Base-by-base conservation (phyloP, 106 monocot species). In the Dactylorhiza incarnata region DNA sequence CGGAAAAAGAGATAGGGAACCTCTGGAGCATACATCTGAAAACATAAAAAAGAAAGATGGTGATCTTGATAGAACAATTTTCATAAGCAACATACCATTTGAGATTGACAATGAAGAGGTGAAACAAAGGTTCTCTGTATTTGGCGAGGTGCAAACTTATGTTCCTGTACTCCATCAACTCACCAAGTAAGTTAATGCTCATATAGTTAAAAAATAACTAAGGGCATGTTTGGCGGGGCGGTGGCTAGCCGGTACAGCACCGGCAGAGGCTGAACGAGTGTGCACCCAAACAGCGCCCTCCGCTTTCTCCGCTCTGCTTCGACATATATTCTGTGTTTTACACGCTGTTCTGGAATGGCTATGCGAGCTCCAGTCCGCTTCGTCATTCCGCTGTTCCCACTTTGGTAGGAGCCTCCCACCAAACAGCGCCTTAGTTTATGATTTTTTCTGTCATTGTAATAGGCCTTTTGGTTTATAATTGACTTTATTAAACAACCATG, bases 51-150 rank as follows among this genome's bases (percentile, higher is more conserved):
- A 78, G 12, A 85, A 69, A 74, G 72, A 82, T 4, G 69, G 20
- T 76, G 89, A 90, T 82, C 76, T 99, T 70, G 88, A 92, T 66
- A 84, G 79, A 54, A 99, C 94, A 53, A 77, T 99, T 75, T 99
- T 99, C 68, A 88, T 94, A 73, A 90, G 88, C 78, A 99, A 99
- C 62, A 84, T 99, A 77, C 99, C 99, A 23, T 99, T 94, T 87
- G 94, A 99, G 75, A 75, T 87, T 51, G 83, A 75, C n/a, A 77
- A 58, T 72, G 94, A 85, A 76, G 99, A 94, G 61, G 94, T 99
- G 55, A 94, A 84, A 73, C 80, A 88, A 68, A 89, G 86, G 65
- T 99, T 99, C 75, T 88, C 89, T 22, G 65, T 89, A 20, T 99
- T 92, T 86, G 99, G 99, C 26, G 83, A 89, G 71, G 86, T 99